Conservation (phyloP, 805 yeast genomes). For the Ogataea pignaliae region DNA sequence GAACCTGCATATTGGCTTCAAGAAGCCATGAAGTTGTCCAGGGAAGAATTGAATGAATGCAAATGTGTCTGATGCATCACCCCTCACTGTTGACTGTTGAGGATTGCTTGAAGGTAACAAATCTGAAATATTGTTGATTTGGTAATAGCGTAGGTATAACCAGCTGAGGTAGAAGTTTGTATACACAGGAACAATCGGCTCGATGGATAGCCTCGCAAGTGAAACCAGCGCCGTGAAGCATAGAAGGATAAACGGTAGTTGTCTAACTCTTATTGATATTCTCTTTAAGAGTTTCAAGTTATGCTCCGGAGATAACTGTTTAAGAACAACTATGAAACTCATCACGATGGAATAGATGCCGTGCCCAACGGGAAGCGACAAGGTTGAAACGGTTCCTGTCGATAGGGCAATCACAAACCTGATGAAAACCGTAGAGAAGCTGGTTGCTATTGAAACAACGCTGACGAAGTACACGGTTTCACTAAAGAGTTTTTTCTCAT, state of each 20-base stretch:
- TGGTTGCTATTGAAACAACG: constrained; percentile 53
- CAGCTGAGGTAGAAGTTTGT: constrained; percentile 65
- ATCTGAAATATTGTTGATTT: constrained; percentile 37
- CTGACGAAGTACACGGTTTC: constrained; percentile 49
- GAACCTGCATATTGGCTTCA: constrained; percentile 47
- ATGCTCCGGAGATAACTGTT: constrained; percentile 57
- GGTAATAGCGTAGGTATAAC: constrained; percentile 75
- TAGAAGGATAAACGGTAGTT: constrained; percentile 49
- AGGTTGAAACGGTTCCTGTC: constrained; percentile 32
- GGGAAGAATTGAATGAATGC: constrained; percentile 85
- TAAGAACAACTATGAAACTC: constrained; percentile 53
- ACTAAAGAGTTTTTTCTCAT: constrained; percentile 16
- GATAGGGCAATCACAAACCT: constrained; percentile 23
- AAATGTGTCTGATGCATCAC: constrained; percentile 91
- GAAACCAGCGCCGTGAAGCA: constrained; percentile 27
- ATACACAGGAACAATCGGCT: constrained; percentile 53
- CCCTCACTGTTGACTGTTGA: constrained; percentile 39
- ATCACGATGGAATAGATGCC: constrained; percentile 45
- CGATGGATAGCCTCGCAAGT: constrained; percentile 27
- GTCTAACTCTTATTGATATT: constrained; percentile 48
- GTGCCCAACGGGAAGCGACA: constrained; percentile 46
- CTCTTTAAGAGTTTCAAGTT: constrained; percentile 42
- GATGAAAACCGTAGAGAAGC: constrained; percentile 44
- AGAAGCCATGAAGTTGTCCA: constrained; percentile 43
- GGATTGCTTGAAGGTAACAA: constrained; percentile 21